These are phyloP conservation scores for Aureobasidium sp. DNA, from an alignment of 2,329 filamentous ascomycete genomes.

Conservation along the genomic window DNA sequence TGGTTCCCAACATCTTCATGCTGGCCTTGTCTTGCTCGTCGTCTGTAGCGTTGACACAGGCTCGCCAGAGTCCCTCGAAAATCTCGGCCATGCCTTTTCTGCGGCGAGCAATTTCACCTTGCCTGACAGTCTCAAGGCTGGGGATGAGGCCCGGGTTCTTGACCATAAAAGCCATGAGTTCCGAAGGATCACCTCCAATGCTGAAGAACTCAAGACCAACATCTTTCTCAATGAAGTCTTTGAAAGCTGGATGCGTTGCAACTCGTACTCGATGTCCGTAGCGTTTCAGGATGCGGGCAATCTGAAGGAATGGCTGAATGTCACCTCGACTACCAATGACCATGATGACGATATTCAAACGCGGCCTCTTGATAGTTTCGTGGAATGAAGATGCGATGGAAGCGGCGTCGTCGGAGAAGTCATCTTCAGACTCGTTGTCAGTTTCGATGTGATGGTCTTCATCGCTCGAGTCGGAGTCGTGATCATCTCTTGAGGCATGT, in stretches of 20 bases:
- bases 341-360: slow-evolving; percentile 73
- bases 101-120: slow-evolving; percentile 62
- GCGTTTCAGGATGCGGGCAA: slow-evolving; percentile 64
- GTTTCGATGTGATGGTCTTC: slow-evolving; percentile 15
- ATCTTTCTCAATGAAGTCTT: slow-evolving; percentile 65
- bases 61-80: slow-evolving; percentile 75
- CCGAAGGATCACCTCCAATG: slow-evolving; percentile 68
- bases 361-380: slow-evolving; percentile 31
- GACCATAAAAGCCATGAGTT: slow-evolving; percentile 84
- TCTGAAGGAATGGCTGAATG: slow-evolving; percentile 69
- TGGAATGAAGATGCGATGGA: slow-evolving; percentile 23
- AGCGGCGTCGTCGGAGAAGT: slow-evolving; percentile 14
- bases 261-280: slow-evolving; percentile 69
- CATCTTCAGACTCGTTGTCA: slow-evolving; percentile 9
- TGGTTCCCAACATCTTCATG: slow-evolving; percentile 54
- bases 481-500: slow-evolving; percentile 18
- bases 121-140: slow-evolving; percentile 60
- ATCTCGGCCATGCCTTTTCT: slow-evolving; percentile 68
- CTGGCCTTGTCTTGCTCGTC: slow-evolving; percentile 53
- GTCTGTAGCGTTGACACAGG: slow-evolving; percentile 66
- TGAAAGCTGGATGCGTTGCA: slow-evolving; percentile 70
- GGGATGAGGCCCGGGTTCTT: slow-evolving; percentile 75
- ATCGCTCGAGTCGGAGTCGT: neutral
- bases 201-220: slow-evolving; percentile 71
- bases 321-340: slow-evolving; percentile 75